Percentiles rank a stretch among this genome's conserved stretches.
These are phyloP conservation scores for Calonectria multiphialidica DNA, from an alignment of 2,329 filamentous ascomycete species.

Conservation along the genomic window DNA sequence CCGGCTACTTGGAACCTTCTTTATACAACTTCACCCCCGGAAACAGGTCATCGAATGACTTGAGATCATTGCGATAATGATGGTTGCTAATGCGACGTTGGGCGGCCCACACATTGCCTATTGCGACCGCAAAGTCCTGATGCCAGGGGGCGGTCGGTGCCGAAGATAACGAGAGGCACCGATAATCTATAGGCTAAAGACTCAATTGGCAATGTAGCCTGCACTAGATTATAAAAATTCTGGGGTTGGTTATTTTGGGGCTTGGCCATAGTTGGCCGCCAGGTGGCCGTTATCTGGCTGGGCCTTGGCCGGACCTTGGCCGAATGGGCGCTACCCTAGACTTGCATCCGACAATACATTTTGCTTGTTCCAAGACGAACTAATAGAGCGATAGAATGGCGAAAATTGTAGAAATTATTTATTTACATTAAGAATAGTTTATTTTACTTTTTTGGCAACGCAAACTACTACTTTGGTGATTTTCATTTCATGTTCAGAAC, in stretches of 20 bases:
- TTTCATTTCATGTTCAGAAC: no score
- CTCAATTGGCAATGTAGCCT: background rate
- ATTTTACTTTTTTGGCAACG: no score
- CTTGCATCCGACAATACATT: no score
- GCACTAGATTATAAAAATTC: background rate
- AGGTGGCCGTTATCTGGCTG: background rate
- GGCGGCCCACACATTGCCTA: background rate
- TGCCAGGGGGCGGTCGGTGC: background rate
- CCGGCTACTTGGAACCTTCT: background rate
- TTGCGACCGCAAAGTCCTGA: background rate
- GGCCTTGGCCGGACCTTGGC: background rate
- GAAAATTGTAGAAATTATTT: no score
- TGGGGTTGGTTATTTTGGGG: background rate
- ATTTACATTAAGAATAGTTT: no score
- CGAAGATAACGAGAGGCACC: background rate
- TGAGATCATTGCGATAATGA: background rate
- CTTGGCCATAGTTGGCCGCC: constrained; percentile 3
- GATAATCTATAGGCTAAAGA: background rate
- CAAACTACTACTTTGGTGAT: no score
- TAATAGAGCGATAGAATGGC: no score
- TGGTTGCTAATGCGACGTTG: background rate
- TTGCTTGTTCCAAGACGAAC: no score
- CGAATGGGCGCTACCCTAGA: background rate
- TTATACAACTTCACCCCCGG: background rate
- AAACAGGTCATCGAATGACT: background rate